Evolutionary conservation across 2,329 filamentous ascomycete species (phyloP).

Genomic region (Chrysoporthe deuterocubensis): DNA sequence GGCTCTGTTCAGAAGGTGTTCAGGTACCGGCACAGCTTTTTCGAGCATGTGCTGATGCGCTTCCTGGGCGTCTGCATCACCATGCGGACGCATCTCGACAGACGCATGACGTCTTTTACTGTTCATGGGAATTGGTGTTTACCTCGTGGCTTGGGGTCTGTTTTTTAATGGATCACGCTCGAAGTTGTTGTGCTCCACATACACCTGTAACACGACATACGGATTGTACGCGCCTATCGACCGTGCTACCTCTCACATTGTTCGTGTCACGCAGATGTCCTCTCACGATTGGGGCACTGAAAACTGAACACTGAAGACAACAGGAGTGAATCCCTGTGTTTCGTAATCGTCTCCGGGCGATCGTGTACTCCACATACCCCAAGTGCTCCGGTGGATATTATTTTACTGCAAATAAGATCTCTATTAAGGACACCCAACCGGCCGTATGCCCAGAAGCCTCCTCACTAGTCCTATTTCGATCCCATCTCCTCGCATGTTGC

Average conservation of each 20-base stretch:
- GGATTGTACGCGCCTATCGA: background rate
- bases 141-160: background rate
- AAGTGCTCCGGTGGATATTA: background rate
- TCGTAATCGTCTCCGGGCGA: background rate
- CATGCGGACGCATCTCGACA: background rate
- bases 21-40: background rate
- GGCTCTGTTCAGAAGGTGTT: background rate
- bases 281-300: background rate
- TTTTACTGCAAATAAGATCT: background rate
- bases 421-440: background rate
- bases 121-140: background rate
- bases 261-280: background rate
- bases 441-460: background rate
- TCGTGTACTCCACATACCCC: background rate
- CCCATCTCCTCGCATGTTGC: slow-evolving; percentile 3
- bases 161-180: background rate
- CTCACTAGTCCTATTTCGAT: slow-evolving; percentile 6
- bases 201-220: background rate
- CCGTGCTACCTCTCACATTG: background rate
- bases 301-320: too few species aligned
- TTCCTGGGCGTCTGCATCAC: background rate
- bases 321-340: background rate
- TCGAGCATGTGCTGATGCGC: background rate
- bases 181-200: background rate
- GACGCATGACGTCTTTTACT: background rate